Base-by-base conservation (phyloP, 148 eudicot genomes). In the Camellia granthamiana region DNA sequence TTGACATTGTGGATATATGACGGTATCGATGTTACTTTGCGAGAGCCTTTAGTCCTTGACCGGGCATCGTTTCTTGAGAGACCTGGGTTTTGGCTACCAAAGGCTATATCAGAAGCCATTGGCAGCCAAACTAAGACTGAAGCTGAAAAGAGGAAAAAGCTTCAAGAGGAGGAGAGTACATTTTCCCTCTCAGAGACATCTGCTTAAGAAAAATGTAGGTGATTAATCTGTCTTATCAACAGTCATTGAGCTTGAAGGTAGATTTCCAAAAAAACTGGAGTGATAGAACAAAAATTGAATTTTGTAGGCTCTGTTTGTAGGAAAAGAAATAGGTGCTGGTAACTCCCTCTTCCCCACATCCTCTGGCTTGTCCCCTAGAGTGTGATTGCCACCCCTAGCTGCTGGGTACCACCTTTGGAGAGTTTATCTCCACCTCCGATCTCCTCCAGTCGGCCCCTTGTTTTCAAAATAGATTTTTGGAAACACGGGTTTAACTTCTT, bases 31-130 rank as follows among this genome's bases (percentile, higher is more conserved):
- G 87, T 93, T 72, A 87, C 81, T 18, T 16, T 85, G 78, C 91
- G 98, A 14, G 99, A 96, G 16, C 98, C 98, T 72, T 85, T 96
- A 76, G 91, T 89, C 66, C 97, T 96, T 67, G 98, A 96, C 81
- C 86, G 99, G 59, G 95, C 98, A 61, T 60, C 84, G 58, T 88
- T 85, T 52, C 85, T 90, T 59, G 97, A 96, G 83, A 87, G 93
- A 78, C 98, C 99, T 54, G 98, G 98, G 6, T 96, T 93, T 83
- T 93, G 86, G 90, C 81, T 96, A 75, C 99, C 97, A 19, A 91
- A 96, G 81, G 93, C 99, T 73, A 89, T 96, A 82, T 96, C 99
- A 21, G 99, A 93, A 7, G 97, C 97, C 70, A 74, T 96, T 69
- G 94, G 90, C 59, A 88, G 73, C 56, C 92, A 92, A 82, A 81